phyloP scores from a whole-genome alignment of 768 basidiomycete species.

The Lactifluus rugatus region DNA sequence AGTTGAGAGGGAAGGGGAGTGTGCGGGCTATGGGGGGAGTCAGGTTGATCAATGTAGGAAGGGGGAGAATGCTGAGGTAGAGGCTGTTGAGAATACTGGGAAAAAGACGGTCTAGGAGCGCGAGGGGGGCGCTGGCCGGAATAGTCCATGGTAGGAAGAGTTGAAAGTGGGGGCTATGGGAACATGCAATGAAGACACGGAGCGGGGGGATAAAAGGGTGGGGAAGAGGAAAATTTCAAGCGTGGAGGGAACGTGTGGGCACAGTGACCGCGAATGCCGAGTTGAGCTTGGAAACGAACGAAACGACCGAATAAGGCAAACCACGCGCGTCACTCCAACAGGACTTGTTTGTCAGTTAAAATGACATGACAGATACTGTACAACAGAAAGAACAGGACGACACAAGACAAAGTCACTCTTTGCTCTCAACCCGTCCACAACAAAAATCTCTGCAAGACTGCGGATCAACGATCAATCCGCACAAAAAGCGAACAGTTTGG shows the following conservation, averaged over 20 bases:
- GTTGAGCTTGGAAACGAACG: background rate
- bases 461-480: background rate
- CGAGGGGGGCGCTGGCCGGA: conserved; percentile 31
- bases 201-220: conserved; percentile 33
- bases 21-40: conserved; percentile 20
- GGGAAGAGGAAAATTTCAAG: conserved; percentile 18
- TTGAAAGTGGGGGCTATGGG: background rate
- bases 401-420: no score
- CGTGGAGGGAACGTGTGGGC: conserved; percentile 18
- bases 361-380: no score
- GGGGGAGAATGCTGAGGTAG: conserved; percentile 21
- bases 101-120: conserved; percentile 24
- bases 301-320: no score
- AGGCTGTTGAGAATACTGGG: conserved; percentile 22
- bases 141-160: conserved; percentile 24
- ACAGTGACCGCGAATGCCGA: conserved; percentile 1
- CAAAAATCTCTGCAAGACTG: no score
- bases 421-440: no score
- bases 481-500: background rate
- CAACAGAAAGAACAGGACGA: no score
- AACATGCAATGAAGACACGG: conserved; percentile 10
- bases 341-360: no score
- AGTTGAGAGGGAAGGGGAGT: conserved; percentile 17
- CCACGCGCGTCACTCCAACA: no score
- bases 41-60: conserved; percentile 20